These are phyloP conservation scores for Amphirosellinia nigrospora DNA, from an alignment of 495 filamentous ascomycete genomes.

Conservation along the genomic window DNA sequence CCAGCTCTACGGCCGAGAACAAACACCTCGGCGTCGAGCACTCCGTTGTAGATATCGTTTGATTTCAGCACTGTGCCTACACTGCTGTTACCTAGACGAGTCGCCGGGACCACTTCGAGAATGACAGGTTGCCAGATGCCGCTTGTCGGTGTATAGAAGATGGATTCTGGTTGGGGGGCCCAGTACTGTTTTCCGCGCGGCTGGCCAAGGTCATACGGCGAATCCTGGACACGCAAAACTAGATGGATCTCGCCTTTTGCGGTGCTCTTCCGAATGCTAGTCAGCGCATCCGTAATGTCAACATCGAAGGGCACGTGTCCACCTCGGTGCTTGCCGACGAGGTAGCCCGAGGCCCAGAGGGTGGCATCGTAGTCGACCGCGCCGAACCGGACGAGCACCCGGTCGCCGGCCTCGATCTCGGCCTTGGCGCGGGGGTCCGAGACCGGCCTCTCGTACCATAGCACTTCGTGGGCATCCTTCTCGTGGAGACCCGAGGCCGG, in stretches of 20 bases:
- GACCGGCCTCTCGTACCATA: constrained; percentile 64
- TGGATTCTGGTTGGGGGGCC: constrained; percentile 59
- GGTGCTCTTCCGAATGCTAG: constrained; percentile 40
- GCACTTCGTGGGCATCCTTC: constrained; percentile 61
- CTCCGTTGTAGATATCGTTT: constrained; percentile 36
- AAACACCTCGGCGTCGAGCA: constrained; percentile 35
- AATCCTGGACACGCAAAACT: constrained; percentile 47
- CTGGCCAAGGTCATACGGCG: constrained; percentile 58
- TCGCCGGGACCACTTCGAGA: constrained; percentile 59
- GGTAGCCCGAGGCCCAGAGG: constrained; percentile 60
- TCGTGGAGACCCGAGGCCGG: constrained; percentile 61
- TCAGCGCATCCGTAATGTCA: constrained; percentile 58
- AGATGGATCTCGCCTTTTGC: constrained; percentile 32
- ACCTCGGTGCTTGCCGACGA: constrained; percentile 59
- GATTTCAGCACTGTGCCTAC: constrained; percentile 39
- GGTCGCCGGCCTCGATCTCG: constrained; percentile 42
- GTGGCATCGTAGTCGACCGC: constrained; percentile 69
- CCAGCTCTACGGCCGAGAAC: constrained; percentile 37
- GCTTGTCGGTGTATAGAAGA: constrained; percentile 68
- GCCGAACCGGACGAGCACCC: constrained; percentile 62
- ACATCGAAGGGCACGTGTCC: constrained; percentile 65
- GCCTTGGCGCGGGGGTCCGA: constrained; percentile 49
- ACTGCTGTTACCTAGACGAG: constrained; percentile 42
- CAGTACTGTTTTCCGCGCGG: constrained; percentile 49
- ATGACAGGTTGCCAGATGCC: constrained; percentile 71